Evolutionary conservation across 768 basidiomycete genomes (phyloP).

Genomic region (Punctularia strigosozonata): DNA sequence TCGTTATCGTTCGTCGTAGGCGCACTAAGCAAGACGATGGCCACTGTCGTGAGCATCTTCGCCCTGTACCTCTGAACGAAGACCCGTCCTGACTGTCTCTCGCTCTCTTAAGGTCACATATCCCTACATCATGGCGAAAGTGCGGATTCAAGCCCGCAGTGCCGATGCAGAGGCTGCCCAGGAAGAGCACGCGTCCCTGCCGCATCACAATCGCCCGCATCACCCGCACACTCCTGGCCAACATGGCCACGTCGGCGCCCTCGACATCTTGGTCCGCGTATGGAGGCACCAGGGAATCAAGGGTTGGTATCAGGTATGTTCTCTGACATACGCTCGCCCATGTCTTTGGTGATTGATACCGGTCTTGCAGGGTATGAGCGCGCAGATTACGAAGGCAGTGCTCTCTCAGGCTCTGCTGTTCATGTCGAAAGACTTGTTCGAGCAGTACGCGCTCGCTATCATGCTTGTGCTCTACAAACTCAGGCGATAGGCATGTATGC

Average conservation of each 20-base stretch:
- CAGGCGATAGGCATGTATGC: too few relatives aligned
- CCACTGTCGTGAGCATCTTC: conserved; percentile 66
- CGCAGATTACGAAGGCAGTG: conserved; percentile 93
- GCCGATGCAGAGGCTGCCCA: conserved; percentile 40
- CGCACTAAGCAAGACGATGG: conserved; percentile 87
- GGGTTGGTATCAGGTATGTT: conserved; percentile 92
- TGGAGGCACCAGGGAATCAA: conserved; percentile 65
- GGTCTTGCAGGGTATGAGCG: conserved; percentile 78
- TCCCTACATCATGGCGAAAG: conserved; percentile 95
- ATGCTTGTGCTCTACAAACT: conserved; percentile 26
- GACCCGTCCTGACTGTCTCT: not conserved
- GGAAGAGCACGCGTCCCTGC: conserved; percentile 26
- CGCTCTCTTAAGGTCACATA: conserved; percentile 86
- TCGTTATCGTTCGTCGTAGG: conserved; percentile 78
- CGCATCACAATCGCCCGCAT: conserved; percentile 26
- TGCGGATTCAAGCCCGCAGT: conserved; percentile 82
- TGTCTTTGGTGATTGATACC: not conserved
- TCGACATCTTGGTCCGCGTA: conserved; percentile 64
- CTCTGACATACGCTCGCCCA: not conserved
- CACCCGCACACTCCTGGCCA: too few relatives aligned
- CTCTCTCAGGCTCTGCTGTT: conserved; percentile 92
- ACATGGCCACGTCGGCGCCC: conserved; percentile 53
- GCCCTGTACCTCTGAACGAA: not conserved
- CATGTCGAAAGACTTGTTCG: conserved; percentile 96
- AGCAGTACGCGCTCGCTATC: conserved; percentile 70